These are phyloP conservation scores for Rhododendron mucronatum DNA, from an alignment of 148 eudicot species.

Conservation along the genomic window DNA sequence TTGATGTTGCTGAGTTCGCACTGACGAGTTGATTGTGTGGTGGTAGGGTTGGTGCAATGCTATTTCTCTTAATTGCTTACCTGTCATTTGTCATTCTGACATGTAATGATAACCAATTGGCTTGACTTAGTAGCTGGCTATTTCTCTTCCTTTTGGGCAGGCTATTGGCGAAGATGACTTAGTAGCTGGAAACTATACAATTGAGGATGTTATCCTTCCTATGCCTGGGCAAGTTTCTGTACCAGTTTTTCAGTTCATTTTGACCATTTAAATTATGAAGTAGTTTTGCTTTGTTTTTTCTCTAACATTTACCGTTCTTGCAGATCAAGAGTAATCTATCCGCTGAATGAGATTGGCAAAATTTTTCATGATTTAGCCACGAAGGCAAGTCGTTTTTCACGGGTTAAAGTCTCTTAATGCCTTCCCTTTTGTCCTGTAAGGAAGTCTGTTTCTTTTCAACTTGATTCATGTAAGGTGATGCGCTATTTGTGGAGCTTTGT, in stretches of 20 bases:
- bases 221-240: constrained; percentile 65
- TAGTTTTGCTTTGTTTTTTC: constrained; percentile 7
- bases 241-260: constrained; percentile 1
- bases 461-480: neutral
- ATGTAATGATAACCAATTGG: neutral
- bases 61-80: neutral
- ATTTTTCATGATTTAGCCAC: constrained; percentile 71
- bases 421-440: neutral
- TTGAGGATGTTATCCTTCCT: constrained; percentile 84
- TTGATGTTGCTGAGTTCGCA: too few relatives aligned
- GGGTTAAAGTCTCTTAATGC: neutral
- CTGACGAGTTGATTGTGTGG: too few relatives aligned
- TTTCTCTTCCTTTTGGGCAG: constrained; percentile 42
- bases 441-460: neutral
- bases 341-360: constrained; percentile 61
- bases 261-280: constrained; percentile 3
- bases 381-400: constrained; percentile 43
- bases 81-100: neutral
- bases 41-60: too few relatives aligned
- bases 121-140: constrained; percentile 51
- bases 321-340: constrained; percentile 83
- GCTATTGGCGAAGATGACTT: constrained; percentile 67
- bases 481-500: neutral
- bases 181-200: constrained; percentile 51
- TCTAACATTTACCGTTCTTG: constrained; percentile 9